Evolutionary conservation across 78 protist genomes (phyloP).

Genomic region (Chrysochromulina tobinii): DNA sequence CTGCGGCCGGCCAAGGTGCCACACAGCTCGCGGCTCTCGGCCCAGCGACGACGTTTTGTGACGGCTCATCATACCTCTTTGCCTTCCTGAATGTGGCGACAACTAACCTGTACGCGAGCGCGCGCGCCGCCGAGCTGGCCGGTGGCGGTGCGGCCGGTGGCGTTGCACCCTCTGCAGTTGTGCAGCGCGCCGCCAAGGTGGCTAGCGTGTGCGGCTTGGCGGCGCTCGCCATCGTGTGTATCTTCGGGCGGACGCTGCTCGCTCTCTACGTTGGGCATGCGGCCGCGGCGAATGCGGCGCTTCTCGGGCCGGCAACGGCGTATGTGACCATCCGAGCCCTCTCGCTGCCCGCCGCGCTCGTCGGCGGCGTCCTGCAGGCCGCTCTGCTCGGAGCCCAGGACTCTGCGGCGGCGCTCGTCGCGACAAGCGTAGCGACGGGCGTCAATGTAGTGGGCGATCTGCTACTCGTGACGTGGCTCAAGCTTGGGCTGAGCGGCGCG

Average conservation of each 20-base stretch:
- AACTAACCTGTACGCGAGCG: background rate
- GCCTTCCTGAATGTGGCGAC: constrained; percentile 6
- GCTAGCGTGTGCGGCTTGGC: background rate
- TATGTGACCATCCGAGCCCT: background rate
- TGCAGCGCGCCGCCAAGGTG: background rate
- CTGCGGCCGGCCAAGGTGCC: background rate
- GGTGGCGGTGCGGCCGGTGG: background rate
- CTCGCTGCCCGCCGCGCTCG: background rate
- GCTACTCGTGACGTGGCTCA: background rate
- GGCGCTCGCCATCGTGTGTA: background rate
- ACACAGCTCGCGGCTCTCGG: background rate
- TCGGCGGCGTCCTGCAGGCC: background rate
- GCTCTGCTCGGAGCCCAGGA: background rate
- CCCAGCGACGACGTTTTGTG: background rate
- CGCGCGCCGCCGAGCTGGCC: background rate
- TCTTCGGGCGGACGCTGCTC: background rate
- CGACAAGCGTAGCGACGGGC: background rate
- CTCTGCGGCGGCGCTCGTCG: background rate
- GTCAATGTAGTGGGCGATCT: background rate
- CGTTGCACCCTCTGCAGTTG: background rate
- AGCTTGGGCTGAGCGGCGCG: background rate
- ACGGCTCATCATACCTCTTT: background rate
- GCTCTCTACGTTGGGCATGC: background rate
- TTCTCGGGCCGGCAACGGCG: background rate
- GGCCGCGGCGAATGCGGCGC: background rate